These are phyloP conservation scores for Fistulinella staudtii DNA, from an alignment of 1,284 basidiomycete species.

Conservation along the genomic window DNA sequence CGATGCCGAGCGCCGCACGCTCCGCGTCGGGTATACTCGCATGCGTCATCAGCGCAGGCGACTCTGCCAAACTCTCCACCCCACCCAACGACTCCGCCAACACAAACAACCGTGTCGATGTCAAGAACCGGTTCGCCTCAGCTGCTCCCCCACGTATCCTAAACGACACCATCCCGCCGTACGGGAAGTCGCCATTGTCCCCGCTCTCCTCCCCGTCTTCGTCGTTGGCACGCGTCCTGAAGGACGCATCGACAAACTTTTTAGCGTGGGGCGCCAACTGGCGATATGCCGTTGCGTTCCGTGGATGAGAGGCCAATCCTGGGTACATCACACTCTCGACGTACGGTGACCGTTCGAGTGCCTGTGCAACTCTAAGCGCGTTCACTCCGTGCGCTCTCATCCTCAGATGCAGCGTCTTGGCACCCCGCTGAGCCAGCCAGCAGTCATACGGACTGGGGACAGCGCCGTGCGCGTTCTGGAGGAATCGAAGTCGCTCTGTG, in stretches of 20 bases:
- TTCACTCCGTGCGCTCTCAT: conserved; percentile 87
- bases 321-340: conserved; percentile 87
- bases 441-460: conserved; percentile 87
- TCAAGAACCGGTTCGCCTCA: conserved; percentile 70
- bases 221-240: background rate
- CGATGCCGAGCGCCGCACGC: conserved; percentile 72
- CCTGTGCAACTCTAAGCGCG: conserved; percentile 73
- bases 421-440: conserved; percentile 88
- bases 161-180: conserved; percentile 83
- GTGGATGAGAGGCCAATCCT: conserved; percentile 62
- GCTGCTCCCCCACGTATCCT: conserved; percentile 54
- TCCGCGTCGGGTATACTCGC: conserved; percentile 71
- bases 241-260: conserved; percentile 55
- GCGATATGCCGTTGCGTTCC: conserved; percentile 60
- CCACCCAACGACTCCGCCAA: conserved; percentile 91
- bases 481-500: conserved; percentile 67
- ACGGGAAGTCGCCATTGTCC: conserved; percentile 67
- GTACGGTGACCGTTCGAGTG: conserved; percentile 51
- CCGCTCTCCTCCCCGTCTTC: too few relatives aligned
- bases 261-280: conserved; percentile 67
- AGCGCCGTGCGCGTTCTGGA: conserved; percentile 90
- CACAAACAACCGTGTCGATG: conserved; percentile 67
- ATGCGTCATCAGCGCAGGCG: conserved; percentile 85
- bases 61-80: conserved; percentile 86
- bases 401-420: conserved; percentile 86